phyloP scores from a whole-genome alignment of 108 stramenopile species.

The Fragilaria crotonensis region DNA sequence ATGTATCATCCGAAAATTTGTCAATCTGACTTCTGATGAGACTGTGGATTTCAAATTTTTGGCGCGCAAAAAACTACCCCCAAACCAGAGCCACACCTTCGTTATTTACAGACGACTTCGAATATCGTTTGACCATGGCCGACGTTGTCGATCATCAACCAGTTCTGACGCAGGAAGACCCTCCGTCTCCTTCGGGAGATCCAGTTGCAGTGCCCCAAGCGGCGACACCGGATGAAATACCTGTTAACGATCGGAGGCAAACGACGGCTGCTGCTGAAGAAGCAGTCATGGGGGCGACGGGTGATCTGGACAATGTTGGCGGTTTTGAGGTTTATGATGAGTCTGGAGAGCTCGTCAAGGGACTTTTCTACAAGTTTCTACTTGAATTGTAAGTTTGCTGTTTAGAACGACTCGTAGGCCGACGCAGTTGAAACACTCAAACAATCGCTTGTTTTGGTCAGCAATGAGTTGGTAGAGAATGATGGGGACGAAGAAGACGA shows the following conservation, averaged over 20 bases:
- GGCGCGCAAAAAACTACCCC: background rate
- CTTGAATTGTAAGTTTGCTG: slow-evolving; percentile 45
- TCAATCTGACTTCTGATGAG: too few species aligned
- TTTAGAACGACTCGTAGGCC: too few species aligned
- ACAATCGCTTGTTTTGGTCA: too few species aligned
- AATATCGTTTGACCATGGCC: too few species aligned
- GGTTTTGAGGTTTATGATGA: slow-evolving; percentile 62
- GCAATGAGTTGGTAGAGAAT: too few species aligned
- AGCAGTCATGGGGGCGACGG: slow-evolving; percentile 63
- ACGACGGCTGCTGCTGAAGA: slow-evolving; percentile 36
- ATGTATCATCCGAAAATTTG: too few species aligned
- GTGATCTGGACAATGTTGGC: slow-evolving; percentile 24
- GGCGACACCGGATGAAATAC: slow-evolving; percentile 1
- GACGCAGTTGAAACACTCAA: too few species aligned
- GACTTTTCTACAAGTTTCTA: slow-evolving; percentile 63
- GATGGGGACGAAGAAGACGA: slow-evolving; percentile 16
- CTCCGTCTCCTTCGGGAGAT: too few species aligned
- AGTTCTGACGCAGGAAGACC: too few species aligned
- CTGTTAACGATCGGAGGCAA: background rate
- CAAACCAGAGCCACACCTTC: too few species aligned
- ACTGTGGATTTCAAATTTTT: background rate
- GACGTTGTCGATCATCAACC: too few species aligned
- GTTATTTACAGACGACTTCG: too few species aligned
- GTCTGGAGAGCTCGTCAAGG: slow-evolving; percentile 66
- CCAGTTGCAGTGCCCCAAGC: background rate